A percentile compares a stretch with the other conserved stretches of the same genome.
Evolutionary conservation across 1,284 basidiomycete genomes (phyloP).

Genomic region (Trichosporon ovoides): DNA sequence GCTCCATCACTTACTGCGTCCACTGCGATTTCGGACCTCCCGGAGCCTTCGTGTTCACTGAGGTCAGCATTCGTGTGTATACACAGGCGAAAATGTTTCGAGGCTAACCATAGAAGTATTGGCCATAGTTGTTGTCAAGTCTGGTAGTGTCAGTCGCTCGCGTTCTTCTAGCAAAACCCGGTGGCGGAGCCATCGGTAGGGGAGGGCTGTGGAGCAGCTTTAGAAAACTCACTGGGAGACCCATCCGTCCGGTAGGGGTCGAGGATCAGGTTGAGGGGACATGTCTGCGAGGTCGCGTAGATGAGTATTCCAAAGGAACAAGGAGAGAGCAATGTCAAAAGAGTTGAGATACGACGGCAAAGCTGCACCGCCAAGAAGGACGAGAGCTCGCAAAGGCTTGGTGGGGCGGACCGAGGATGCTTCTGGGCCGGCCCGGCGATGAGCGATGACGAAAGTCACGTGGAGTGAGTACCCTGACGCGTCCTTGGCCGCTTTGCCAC

Average conservation of each 20-base stretch:
- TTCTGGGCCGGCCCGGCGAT: neutral
- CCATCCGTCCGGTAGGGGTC: conserved; percentile 46
- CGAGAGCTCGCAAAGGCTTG: neutral
- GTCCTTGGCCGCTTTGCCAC: neutral
- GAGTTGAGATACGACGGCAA: neutral
- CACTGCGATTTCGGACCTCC: conserved; percentile 43
- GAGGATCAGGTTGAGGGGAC: conserved; percentile 32
- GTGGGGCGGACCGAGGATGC: neutral
- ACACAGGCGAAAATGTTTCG: neutral
- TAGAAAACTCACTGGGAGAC: conserved; percentile 36
- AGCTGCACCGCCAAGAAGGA: neutral
- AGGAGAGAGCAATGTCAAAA: neutral
- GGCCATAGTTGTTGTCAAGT: conserved; percentile 46
- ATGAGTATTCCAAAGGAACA: neutral
- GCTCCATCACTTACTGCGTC: conserved; percentile 41
- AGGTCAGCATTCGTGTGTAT: neutral
- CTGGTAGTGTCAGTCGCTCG: conserved; percentile 17
- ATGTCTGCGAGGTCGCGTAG: neutral
- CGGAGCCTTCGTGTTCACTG: conserved; percentile 43
- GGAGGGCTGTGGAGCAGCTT: neutral
- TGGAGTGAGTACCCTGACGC: neutral
- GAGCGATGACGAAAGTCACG: conserved; percentile 3
- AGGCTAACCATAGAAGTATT: conserved; percentile 46
- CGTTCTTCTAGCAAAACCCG: neutral
- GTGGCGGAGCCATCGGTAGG: neutral